These are phyloP conservation scores for Emmonsiellopsis sp. DNA, from an alignment of 2,329 filamentous ascomycete genomes.

Conservation along the genomic window DNA sequence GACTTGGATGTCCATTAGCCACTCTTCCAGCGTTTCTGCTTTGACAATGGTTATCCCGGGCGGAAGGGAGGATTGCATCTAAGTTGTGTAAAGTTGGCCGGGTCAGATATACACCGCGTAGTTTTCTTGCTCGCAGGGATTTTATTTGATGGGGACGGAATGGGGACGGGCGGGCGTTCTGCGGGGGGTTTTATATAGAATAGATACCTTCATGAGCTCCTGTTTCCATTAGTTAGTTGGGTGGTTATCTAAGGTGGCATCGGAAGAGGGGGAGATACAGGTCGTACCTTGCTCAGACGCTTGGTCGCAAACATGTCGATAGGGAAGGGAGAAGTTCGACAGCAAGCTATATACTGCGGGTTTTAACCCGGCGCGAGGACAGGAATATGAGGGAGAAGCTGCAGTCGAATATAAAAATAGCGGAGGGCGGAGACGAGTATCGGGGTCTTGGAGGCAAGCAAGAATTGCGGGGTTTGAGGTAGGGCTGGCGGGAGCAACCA, in stretches of 20 bases:
- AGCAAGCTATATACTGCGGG: too few relatives aligned
- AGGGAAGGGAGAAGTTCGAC: neutral
- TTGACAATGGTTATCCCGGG: conserved; percentile 68
- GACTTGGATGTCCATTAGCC: conserved; percentile 85
- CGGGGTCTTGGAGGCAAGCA: too few relatives aligned
- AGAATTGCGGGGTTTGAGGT: too few relatives aligned
- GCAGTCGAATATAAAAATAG: too few relatives aligned
- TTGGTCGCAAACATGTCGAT: conserved; percentile 41
- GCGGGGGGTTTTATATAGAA: neutral
- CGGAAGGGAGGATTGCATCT: conserved; percentile 51
- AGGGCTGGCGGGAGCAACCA: too few relatives aligned
- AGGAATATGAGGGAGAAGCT: too few relatives aligned
- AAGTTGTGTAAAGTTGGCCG: neutral
- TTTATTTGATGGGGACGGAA: neutral
- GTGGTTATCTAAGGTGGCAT: neutral
- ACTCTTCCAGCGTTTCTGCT: conserved; percentile 76
- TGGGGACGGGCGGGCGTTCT: neutral
- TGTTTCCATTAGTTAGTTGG: conserved; percentile 22
- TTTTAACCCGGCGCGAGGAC: too few relatives aligned
- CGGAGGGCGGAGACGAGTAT: too few relatives aligned
- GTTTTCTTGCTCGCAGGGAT: neutral
- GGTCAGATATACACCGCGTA: neutral
- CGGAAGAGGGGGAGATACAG: neutral
- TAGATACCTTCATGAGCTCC: conserved; percentile 47
- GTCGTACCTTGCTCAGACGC: conserved; percentile 35